These are phyloP conservation scores for Lentinula sp. DNA, from an alignment of 768 basidiomycete species.

Conservation along the genomic window DNA sequence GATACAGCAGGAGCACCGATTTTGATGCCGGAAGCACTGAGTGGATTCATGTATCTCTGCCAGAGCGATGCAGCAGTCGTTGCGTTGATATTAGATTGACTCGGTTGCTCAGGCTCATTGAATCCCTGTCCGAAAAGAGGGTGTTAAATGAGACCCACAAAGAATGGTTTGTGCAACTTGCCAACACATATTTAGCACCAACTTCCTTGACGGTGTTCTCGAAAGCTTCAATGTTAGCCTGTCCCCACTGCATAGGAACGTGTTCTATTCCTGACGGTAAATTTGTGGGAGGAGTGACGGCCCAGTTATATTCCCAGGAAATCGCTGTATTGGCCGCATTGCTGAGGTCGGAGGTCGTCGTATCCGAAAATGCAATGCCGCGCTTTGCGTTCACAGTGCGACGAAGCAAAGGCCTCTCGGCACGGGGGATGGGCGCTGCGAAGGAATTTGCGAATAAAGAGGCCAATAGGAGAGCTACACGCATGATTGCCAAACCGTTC, in stretches of 20 bases:
- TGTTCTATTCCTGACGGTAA: not conserved
- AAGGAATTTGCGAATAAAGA: not conserved
- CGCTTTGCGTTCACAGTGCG: not conserved
- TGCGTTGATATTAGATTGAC: conserved; percentile 27
- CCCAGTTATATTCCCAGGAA: conserved; percentile 5
- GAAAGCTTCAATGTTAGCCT: not conserved
- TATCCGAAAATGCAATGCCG: not conserved
- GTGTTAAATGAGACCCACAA: not conserved
- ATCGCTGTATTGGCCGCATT: not conserved
- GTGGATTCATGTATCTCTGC: conserved; percentile 30
- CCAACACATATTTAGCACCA: not conserved
- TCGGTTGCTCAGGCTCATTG: conserved; percentile 29
- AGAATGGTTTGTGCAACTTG: not conserved
- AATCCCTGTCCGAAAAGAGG: conserved; percentile 19
- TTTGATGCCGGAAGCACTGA: conserved; percentile 21
- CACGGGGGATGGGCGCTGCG: not conserved
- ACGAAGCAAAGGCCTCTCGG: not conserved
- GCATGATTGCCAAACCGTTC: not conserved
- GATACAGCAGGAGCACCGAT: conserved; percentile 31
- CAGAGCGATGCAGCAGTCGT: conserved; percentile 24
- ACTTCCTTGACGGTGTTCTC: not conserved
- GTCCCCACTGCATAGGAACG: conserved; percentile 6
- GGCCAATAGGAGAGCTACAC: not conserved
- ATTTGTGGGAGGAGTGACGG: not conserved
- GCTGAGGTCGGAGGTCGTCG: not conserved